Base-by-base conservation (phyloP, 2,329 filamentous ascomycete genomes). In the Microsporum audouinii region DNA sequence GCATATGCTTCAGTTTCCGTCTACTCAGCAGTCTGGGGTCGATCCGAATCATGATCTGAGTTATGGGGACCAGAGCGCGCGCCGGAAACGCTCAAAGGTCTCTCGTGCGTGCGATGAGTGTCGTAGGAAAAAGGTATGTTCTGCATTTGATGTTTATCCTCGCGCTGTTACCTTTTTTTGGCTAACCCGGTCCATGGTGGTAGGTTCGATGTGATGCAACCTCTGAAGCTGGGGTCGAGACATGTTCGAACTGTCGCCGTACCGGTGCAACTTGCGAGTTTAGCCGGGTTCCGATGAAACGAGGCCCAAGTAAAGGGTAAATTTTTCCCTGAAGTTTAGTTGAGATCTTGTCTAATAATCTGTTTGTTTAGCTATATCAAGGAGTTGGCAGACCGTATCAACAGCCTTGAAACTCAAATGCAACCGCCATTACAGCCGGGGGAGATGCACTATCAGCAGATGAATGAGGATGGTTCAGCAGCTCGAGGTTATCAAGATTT, bases 91-190 rank as follows among this genome's bases (percentile, higher is more conserved):
- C 62, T 88, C 87, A 4, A 95, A 95, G 72, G 89, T 94, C 4
- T 95, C 90, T 8, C 82, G 90, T 41, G 91, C 90, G 1, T 96
- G 90, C 68, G 90, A 96, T 70, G 89, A 95, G 71, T 95, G 90
- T 71, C 82, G 91, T 49, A 83, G 90, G 60, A 95, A 95, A 75
- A 95, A 92, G 78, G 79, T 81, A 71, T 58, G 65, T 61, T 60
- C 38, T 55, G 63, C 45, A 59, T 66, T 60, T 58, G 45, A 57
- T 58, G 36, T 10, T 29, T 49, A 14, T 31, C 58, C 63, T 59
- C 34, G 39, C 27, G 17, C 41, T 27, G 36, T n/a, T 36, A 17
- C 17, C 4, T 57, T 57, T 43, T 59, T 58, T 61, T 49, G 6
- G 17, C 58, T 58, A 17, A 64, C 63, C 59, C 60, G 17, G 17